A percentile compares a stretch with the other conserved stretches of the same genome.
phyloP scores from a whole-genome alignment of 2,329 filamentous ascomycete genomes.

The Colletotrichum liriopes region DNA sequence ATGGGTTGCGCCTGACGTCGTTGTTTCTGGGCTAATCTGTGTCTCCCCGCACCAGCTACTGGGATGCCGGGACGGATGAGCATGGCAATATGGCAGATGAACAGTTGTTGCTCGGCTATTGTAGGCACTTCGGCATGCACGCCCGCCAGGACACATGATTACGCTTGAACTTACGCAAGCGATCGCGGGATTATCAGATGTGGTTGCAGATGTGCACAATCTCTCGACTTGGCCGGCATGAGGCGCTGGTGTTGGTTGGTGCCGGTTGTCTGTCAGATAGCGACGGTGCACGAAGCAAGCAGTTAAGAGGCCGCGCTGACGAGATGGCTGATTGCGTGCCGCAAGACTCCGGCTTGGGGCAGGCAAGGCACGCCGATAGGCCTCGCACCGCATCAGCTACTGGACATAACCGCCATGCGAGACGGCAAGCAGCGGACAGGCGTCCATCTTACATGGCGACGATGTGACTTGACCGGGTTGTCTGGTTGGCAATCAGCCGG shows the following conservation, averaged over 20 bases:
- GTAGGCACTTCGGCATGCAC: conserved; percentile 33
- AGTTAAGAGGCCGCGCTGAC: conserved; percentile 14
- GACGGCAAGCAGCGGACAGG: conserved; percentile 3
- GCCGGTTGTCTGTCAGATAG: conserved; percentile 32
- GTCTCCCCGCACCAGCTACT: conserved; percentile 4
- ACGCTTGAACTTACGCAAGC: conserved; percentile 40
- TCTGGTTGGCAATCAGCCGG: background rate
- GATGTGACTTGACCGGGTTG: background rate
- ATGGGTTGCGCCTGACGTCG: conserved; percentile 33
- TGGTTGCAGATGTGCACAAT: conserved; percentile 30
- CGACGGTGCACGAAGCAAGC: conserved; percentile 27
- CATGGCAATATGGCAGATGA: conserved; percentile 4
- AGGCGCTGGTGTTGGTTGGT: conserved; percentile 24
- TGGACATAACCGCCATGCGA: conserved; percentile 15
- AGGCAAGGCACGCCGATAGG: conserved; percentile 14
- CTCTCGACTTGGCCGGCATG: conserved; percentile 33
- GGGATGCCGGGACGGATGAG: conserved; percentile 16
- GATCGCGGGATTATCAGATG: conserved; percentile 30
- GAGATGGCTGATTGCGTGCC: conserved; percentile 18
- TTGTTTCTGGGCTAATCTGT: conserved; percentile 6
- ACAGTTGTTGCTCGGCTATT: conserved; percentile 34
- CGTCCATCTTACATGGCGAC: background rate
- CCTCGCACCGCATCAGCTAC: conserved; percentile 11
- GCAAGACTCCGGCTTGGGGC: conserved; percentile 17
- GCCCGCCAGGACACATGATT: conserved; percentile 19